These are phyloP conservation scores for Suillus subluteus DNA, from an alignment of 768 basidiomycete species.

Conservation along the genomic window DNA sequence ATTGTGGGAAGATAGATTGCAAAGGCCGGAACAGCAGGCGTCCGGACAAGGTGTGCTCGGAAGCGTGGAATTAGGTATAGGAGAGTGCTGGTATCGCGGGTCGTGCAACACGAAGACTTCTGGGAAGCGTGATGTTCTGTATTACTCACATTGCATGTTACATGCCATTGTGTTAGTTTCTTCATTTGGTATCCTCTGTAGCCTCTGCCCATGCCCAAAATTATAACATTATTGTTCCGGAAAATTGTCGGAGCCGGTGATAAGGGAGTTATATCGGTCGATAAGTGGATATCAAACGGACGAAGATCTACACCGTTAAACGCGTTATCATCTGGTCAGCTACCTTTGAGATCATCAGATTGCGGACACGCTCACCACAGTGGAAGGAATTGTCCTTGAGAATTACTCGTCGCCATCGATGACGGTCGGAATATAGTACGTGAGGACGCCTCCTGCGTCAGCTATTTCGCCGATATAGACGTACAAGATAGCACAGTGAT, in stretches of 20 bases:
- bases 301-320: neutral
- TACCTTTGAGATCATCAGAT: neutral
- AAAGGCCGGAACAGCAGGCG: conserved; percentile 77
- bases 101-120: neutral
- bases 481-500: conserved; percentile 85
- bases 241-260: neutral
- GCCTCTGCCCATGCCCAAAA: neutral
- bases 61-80: conserved; percentile 46
- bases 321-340: neutral
- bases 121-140: conserved; percentile 1
- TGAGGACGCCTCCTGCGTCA: conserved; percentile 82
- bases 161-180: conserved; percentile 1
- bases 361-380: neutral
- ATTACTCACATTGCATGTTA: conserved; percentile 3
- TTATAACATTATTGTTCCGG: neutral
- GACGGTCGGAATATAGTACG: conserved; percentile 85
- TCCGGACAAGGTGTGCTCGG: conserved; percentile 74
- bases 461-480: conserved; percentile 85
- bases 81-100: neutral
- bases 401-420: conserved; percentile 53
- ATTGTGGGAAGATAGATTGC: conserved; percentile 82
- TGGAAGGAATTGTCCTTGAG: neutral
- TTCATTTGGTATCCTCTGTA: neutral
- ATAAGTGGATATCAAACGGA: neutral
- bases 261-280: neutral